Percentiles rank a stretch among this genome's conserved stretches.
Evolutionary conservation across 805 yeast species (phyloP).

Genomic region (Pichia nakasei): DNA sequence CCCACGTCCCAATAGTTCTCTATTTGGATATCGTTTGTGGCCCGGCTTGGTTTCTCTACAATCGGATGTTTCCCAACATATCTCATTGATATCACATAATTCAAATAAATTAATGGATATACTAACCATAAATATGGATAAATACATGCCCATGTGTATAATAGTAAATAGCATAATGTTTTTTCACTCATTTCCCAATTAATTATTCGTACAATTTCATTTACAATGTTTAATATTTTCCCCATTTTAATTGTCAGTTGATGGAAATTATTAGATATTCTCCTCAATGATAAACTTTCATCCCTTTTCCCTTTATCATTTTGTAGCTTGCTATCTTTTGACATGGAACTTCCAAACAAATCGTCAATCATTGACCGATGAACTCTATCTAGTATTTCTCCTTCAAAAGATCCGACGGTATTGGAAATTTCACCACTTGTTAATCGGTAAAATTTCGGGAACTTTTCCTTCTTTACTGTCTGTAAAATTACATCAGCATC

Average conservation of each 20-base stretch:
- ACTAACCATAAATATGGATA: conserved; percentile 62
- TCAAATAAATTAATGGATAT: conserved; percentile 50
- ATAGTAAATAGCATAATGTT: conserved; percentile 50
- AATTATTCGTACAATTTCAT: conserved; percentile 17
- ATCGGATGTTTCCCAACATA: conserved; percentile 63
- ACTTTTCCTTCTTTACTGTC: no score
- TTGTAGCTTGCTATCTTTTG: no score
- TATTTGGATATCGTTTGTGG: conserved; percentile 24
- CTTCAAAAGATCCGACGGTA: no score
- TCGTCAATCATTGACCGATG: no score
- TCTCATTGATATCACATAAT: conserved; percentile 60
- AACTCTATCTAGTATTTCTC: no score
- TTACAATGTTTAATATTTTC: background rate
- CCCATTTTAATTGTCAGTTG: background rate
- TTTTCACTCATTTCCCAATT: conserved; percentile 67
- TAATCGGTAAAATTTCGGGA: no score
- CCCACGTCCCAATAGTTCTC: conserved; percentile 5
- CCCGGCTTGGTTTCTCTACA: conserved; percentile 28
- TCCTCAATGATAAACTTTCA: background rate
- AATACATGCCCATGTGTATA: conserved; percentile 59
- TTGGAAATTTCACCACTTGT: no score
- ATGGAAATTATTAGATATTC: background rate
- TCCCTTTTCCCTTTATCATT: no score
- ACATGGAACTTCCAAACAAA: no score
- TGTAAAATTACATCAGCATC: no score